Conservation (phyloP, 371 early-diverging fungal genomes). For the Lichtheimia ramosa region DNA sequence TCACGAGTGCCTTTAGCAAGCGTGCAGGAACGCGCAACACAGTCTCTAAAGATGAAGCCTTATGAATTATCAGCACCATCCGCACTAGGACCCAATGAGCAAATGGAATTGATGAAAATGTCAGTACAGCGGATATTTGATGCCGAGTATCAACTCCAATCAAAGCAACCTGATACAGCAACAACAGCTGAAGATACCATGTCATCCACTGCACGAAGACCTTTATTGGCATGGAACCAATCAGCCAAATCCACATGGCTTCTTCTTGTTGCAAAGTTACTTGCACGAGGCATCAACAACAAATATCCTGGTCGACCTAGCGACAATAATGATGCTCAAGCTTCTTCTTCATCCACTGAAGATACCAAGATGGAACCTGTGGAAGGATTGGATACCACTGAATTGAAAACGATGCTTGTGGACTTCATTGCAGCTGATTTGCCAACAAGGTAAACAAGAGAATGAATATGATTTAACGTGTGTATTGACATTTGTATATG, state of each 20-base stretch:
- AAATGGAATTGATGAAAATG: conserved; percentile 30
- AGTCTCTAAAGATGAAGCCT: conserved; percentile 44
- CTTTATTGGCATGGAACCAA: conserved; percentile 4
- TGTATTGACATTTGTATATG: background rate
- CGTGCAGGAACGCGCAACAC: conserved; percentile 45
- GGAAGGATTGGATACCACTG: conserved; percentile 11
- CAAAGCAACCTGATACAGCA: background rate
- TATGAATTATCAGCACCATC: conserved; percentile 30
- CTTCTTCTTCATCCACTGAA: too few species aligned
- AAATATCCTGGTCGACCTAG: background rate
- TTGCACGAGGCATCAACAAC: conserved; percentile 26
- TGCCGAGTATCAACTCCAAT: conserved; percentile 21
- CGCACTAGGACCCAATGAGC: conserved; percentile 13
- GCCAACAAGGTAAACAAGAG: conserved; percentile 20
- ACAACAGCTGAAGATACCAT: conserved; percentile 1
- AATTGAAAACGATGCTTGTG: conserved; percentile 32
- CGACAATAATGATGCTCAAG: conserved; percentile 2
- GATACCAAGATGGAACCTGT: conserved; percentile 2
- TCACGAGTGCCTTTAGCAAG: conserved; percentile 31
- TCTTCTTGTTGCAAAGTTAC: conserved; percentile 30
- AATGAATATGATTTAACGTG: background rate
- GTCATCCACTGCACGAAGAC: conserved; percentile 5
- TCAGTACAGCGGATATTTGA: conserved; percentile 41
- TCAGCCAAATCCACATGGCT: conserved; percentile 30
- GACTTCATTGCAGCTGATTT: conserved; percentile 37